Evolutionary conservation across 1,284 basidiomycete species (phyloP).

Genomic region (Sphagnurus paluster): DNA sequence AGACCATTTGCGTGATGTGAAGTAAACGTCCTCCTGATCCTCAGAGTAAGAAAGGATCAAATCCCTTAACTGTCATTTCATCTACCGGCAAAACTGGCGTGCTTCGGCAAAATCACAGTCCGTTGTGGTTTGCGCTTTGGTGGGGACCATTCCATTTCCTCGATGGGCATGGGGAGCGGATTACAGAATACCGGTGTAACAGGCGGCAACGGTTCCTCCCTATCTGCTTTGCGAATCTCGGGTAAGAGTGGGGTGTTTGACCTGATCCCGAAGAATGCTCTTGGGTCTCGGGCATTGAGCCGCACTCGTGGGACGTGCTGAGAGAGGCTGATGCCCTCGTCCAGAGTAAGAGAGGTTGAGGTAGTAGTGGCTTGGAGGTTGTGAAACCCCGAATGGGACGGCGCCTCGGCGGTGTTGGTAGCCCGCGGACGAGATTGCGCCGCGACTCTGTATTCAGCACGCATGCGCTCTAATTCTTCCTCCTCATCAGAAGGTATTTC

Average conservation of each 20-base stretch:
- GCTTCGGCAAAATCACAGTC: slow-evolving; percentile 25
- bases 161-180: slow-evolving; percentile 54
- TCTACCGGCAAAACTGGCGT: slow-evolving; percentile 34
- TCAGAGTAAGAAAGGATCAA: too few species aligned
- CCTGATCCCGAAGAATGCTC: slow-evolving; percentile 19
- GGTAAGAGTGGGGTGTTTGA: slow-evolving; percentile 21
- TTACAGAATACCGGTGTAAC: slow-evolving; percentile 29
- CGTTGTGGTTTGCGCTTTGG: slow-evolving; percentile 16
- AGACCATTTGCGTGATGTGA: too few species aligned
- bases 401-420: slow-evolving; percentile 8
- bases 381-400: slow-evolving; percentile 12
- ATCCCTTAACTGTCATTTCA: slow-evolving; percentile 15
- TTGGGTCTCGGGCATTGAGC: slow-evolving; percentile 9
- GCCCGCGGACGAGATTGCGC: slow-evolving; percentile 19
- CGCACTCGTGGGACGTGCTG: slow-evolving; percentile 14
- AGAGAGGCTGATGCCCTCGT: slow-evolving; percentile 4
- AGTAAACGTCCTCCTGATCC: too few species aligned
- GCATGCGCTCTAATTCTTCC: slow-evolving; percentile 42
- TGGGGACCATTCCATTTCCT: slow-evolving; percentile 37
- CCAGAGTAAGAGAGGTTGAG: slow-evolving; percentile 14
- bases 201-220: neutral
- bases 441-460: slow-evolving; percentile 35
- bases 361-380: slow-evolving; percentile 17
- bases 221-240: neutral
- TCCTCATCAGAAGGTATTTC: slow-evolving; percentile 55